phyloP scores from a whole-genome alignment of 2,329 filamentous ascomycete species.

The Thermoascus crustaceus region DNA sequence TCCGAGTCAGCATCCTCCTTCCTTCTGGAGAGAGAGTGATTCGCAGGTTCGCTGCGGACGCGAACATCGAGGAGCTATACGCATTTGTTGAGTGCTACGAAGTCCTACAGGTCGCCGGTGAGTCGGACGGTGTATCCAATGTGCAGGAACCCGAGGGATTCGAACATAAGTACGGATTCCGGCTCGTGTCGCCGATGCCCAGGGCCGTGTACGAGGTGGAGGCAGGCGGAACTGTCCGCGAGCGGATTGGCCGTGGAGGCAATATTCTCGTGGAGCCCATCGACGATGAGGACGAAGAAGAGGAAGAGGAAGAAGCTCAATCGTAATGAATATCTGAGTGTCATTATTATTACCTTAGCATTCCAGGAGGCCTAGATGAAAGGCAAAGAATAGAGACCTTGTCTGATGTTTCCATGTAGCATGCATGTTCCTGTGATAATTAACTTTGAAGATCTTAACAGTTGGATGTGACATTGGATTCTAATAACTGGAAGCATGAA shows the following conservation, averaged over 20 bases:
- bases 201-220: conserved; percentile 69
- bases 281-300: conserved; percentile 47
- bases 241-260: conserved; percentile 70
- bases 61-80: conserved; percentile 79
- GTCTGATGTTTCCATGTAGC: too few species aligned
- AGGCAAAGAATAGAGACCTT: too few species aligned
- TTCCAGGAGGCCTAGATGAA: too few species aligned
- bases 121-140: conserved; percentile 23
- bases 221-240: conserved; percentile 55
- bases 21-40: conserved; percentile 65
- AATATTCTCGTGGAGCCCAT: conserved; percentile 81
- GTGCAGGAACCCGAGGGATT: conserved; percentile 55
- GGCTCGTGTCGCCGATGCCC: conserved; percentile 77
- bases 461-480: too few species aligned
- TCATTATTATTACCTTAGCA: too few species aligned
- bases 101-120: conserved; percentile 41
- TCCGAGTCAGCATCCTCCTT: conserved; percentile 60
- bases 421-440: too few species aligned
- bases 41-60: conserved; percentile 61
- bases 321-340: conserved; percentile 6
- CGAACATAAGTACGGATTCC: conserved; percentile 75
- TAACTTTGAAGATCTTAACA: too few species aligned
- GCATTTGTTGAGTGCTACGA: conserved; percentile 93
- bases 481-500: too few species aligned
- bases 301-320: conserved; percentile 33